phyloP scores from a whole-genome alignment of 306 rosid species.

The Lathyrus oleraceus region DNA sequence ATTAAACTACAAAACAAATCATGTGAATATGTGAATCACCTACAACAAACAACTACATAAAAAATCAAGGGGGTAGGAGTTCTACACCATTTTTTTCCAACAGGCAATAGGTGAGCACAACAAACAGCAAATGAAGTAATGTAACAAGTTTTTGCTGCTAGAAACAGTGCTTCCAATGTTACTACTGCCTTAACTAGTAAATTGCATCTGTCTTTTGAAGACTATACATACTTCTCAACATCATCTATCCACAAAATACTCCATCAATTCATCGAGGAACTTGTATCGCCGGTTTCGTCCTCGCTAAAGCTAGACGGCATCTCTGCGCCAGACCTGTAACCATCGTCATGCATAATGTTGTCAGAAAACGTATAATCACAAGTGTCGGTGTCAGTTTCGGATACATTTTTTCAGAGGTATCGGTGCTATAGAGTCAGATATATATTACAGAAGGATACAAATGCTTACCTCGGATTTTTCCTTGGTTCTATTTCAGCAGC shows the following conservation, averaged over 20 bases:
- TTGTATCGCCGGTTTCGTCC: conserved; percentile 84
- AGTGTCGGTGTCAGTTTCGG: too few relatives aligned
- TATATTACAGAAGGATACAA: not conserved
- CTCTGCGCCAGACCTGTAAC: conserved; percentile 67
- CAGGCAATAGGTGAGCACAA: conserved; percentile 45
- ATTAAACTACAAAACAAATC: conserved; percentile 28
- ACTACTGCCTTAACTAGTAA: conserved; percentile 28
- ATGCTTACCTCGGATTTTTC: conserved; percentile 61
- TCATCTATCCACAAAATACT: conserved; percentile 25
- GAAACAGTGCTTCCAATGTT: conserved; percentile 31
- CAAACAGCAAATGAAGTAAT: conserved; percentile 38
- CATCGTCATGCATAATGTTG: conserved; percentile 7
- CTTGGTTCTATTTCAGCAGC: conserved; percentile 49
- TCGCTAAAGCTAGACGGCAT: conserved; percentile 79
- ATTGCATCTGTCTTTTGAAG: conserved; percentile 43
- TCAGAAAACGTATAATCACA: too few relatives aligned
- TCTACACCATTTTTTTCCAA: conserved; percentile 30
- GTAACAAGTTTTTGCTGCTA: conserved; percentile 34
- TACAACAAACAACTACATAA: conserved; percentile 32
- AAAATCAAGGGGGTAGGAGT: not conserved
- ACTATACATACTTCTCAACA: conserved; percentile 54
- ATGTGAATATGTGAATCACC: conserved; percentile 29
- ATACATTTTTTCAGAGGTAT: too few relatives aligned
- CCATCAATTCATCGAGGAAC: conserved; percentile 65
- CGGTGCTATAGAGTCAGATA: too few relatives aligned